These are phyloP conservation scores for Saturnispora sekii DNA, from an alignment of 805 yeast species.

Conservation along the genomic window DNA sequence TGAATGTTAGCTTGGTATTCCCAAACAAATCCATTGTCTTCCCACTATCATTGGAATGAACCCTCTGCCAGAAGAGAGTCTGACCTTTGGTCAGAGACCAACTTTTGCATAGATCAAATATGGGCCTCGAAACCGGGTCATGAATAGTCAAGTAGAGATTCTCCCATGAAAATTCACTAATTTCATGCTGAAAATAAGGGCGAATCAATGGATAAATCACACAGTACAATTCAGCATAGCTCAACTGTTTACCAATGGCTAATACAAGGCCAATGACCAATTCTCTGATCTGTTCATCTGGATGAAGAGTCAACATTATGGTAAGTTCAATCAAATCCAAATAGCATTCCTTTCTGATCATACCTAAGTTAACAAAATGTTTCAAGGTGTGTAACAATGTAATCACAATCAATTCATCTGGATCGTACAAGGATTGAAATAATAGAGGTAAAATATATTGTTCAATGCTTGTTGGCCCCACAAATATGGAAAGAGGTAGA, in stretches of 20 bases:
- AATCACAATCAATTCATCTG: constrained; percentile 72
- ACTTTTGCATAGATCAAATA: constrained; percentile 49
- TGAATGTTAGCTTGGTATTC: constrained; percentile 29
- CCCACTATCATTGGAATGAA: constrained; percentile 7
- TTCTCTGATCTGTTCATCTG: constrained; percentile 78
- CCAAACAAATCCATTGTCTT: constrained; percentile 36
- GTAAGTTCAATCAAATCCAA: constrained; percentile 47
- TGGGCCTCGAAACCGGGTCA: constrained; percentile 55
- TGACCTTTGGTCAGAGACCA: constrained; percentile 66
- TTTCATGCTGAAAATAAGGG: constrained; percentile 69
- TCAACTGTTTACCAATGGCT: constrained; percentile 49
- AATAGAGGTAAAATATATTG: constrained; percentile 81
- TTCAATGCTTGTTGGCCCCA: constrained; percentile 76
- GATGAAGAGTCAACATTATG: constrained; percentile 63
- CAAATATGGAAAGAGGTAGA: constrained; percentile 63
- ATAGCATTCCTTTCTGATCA: constrained; percentile 39
- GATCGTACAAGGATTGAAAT: constrained; percentile 73
- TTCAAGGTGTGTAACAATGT: constrained; percentile 53
- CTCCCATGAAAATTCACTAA: constrained; percentile 57
- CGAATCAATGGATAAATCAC: constrained; percentile 72
- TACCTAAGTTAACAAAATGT: constrained; percentile 46
- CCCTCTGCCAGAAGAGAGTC: constrained; percentile 73
- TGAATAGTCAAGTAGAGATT: constrained; percentile 58
- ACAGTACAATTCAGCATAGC: constrained; percentile 76
- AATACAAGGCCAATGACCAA: constrained; percentile 52